Conservation (phyloP, 441 rosid genomes). For the Breynia disticha region DNA sequence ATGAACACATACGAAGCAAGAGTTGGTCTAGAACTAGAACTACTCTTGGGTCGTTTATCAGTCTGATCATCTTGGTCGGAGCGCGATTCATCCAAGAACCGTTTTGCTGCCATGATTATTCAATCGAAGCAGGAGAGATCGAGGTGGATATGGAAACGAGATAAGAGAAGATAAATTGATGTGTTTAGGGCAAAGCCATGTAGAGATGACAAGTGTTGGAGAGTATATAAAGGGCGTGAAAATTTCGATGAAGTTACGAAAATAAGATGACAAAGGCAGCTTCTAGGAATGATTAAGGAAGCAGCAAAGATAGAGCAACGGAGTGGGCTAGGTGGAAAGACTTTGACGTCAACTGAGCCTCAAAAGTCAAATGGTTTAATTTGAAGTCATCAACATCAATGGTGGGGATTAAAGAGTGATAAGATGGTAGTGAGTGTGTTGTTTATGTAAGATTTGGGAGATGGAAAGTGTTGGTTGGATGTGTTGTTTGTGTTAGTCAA, state of each 20-base stretch:
- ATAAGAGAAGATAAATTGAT: no score
- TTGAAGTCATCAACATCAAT: no score
- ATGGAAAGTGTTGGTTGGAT: neutral
- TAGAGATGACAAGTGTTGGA: neutral
- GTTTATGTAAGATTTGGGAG: no score
- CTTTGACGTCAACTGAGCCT: conserved; percentile 46
- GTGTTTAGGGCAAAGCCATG: neutral
- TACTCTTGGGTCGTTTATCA: conserved; percentile 34
- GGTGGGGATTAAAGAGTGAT: no score
- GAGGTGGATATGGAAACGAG: neutral
- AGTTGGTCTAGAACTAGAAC: conserved; percentile 23
- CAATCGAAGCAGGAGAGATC: conserved; percentile 1
- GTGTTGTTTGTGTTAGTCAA: conserved; percentile 8
- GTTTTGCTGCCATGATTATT: conserved; percentile 43
- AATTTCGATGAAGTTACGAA: no score
- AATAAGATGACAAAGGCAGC: conserved; percentile 22
- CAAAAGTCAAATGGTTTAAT: conserved; percentile 10
- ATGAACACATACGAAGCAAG: conserved; percentile 39
- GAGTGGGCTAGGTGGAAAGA: conserved; percentile 20
- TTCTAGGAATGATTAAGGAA: conserved; percentile 62
- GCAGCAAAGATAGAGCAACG: conserved; percentile 21
- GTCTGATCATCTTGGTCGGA: conserved; percentile 23
- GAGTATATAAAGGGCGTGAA: neutral
- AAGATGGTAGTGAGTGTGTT: no score
- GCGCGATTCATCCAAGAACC: conserved; percentile 26